Conservation (phyloP, 1,139 yeast genomes). For the Sugiyamaella novakii region DNA sequence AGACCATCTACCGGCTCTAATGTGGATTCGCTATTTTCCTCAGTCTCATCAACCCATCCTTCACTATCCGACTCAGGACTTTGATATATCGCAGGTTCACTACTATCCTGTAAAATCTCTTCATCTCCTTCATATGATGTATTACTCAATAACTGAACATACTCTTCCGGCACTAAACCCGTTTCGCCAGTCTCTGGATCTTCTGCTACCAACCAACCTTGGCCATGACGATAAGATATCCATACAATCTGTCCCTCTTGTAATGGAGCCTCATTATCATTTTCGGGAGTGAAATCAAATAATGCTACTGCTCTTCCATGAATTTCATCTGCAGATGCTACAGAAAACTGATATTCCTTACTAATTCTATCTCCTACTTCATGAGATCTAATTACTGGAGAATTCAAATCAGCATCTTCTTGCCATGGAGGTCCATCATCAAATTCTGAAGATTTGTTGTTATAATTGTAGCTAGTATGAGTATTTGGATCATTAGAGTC, state of each 20-base stretch:
- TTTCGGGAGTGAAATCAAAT: conserved; percentile 88
- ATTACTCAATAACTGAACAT: conserved; percentile 57
- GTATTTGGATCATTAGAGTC: neutral
- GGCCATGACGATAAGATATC: conserved; percentile 91
- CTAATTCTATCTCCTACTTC: conserved; percentile 39
- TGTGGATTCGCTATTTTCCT: conserved; percentile 1
- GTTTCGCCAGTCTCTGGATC: conserved; percentile 77
- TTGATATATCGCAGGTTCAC: conserved; percentile 24
- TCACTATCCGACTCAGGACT: conserved; percentile 34
- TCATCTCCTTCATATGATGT: neutral
- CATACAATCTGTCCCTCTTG: conserved; percentile 81
- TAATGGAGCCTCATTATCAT: conserved; percentile 84
- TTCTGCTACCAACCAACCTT: conserved; percentile 97
- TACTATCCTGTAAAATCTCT: conserved; percentile 12
- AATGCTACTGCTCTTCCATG: conserved; percentile 76
- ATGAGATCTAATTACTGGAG: conserved; percentile 33
- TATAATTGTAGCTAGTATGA: conserved; percentile 24
- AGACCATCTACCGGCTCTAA: too few relatives aligned
- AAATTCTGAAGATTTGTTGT: conserved; percentile 24
- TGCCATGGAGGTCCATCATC: conserved; percentile 43
- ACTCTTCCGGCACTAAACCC: conserved; percentile 95
- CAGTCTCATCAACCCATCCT: conserved; percentile 32
- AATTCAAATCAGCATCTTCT: conserved; percentile 38
- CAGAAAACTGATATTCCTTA: conserved; percentile 41
- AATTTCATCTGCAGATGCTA: conserved; percentile 45